These are phyloP conservation scores for Oleoguttula mirabilis DNA, from an alignment of 495 filamentous ascomycete genomes.

Conservation along the genomic window DNA sequence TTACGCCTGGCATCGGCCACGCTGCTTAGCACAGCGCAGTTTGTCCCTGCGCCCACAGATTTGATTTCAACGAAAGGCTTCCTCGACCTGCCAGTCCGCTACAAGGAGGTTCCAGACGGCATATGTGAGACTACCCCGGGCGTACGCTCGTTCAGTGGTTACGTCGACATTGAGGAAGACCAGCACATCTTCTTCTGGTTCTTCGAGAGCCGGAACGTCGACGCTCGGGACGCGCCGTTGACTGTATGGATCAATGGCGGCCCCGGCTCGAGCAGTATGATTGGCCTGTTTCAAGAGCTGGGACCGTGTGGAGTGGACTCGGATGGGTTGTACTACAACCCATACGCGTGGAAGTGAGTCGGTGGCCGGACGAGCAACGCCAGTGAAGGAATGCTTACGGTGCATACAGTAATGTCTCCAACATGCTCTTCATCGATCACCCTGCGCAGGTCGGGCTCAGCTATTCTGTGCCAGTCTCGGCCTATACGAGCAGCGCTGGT, in stretches of 20 bases:
- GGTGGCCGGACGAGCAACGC: constrained; percentile 47
- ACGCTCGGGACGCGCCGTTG: constrained; percentile 43
- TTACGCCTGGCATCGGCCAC: not conserved
- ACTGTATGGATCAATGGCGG: constrained; percentile 55
- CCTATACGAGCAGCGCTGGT: constrained; percentile 26
- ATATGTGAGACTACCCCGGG: constrained; percentile 54
- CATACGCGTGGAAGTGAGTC: constrained; percentile 46
- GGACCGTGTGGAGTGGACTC: constrained; percentile 48
- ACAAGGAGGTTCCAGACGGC: constrained; percentile 50
- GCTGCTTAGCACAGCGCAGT: constrained; percentile 34
- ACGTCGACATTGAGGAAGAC: constrained; percentile 48
- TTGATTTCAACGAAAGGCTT: constrained; percentile 41
- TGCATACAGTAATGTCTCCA: constrained; percentile 39
- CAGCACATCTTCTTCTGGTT: constrained; percentile 49
- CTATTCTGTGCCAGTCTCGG: constrained; percentile 44
- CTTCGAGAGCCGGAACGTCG: constrained; percentile 35
- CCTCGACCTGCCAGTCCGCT: constrained; percentile 39
- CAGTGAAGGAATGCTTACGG: constrained; percentile 46
- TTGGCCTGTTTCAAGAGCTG: constrained; percentile 50
- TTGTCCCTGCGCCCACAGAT: constrained; percentile 45
- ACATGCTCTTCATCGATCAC: constrained; percentile 52
- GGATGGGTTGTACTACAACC: constrained; percentile 41
- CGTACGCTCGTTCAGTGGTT: constrained; percentile 56
- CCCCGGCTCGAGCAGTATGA: constrained; percentile 48
- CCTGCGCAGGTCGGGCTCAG: constrained; percentile 49